Base-by-base conservation (phyloP, 2,329 filamentous ascomycete genomes). In the Hypocreales sp. region DNA sequence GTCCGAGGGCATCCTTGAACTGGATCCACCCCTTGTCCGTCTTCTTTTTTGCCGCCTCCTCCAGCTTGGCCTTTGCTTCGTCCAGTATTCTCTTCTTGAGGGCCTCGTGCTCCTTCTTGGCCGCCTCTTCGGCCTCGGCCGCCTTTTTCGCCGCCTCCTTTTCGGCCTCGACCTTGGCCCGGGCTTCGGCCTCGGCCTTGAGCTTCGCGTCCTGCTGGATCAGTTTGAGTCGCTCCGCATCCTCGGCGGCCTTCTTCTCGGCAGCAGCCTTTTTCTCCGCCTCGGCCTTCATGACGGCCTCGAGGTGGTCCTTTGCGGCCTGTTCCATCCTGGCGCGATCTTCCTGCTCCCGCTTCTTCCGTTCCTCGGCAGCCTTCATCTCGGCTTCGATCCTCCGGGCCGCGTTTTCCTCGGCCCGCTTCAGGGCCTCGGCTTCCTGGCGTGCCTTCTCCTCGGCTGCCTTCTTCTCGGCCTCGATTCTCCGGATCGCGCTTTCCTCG, bases 1-100 rank as follows among this genome's bases (percentile, higher is more conserved):
- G 69, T 18, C 82, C 81, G 11, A 94, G 73, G 1, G 84, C 84
- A 47, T 94, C 86, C 53, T 92, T 92, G 58, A 92, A 92, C 39
- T 76, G 77, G 48, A 93, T 81, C 3, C 80, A 81, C 23, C 73
- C 62, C 49, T 82, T 79, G 22, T 75, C 67, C 34, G 65, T 65
- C 37, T 51, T 56, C 35, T 62, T 59, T 41, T 61, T 60, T 12
- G 56, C 53, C 28, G 62, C 61, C 20, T 60, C 58, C 20, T 63
- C 40, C 13, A 61, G 38, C 36, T 55, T 59, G 25, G 61, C 60
- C 36, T 59, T 64, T n/a, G 64, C 57, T 5, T 63, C 61, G 27
- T 70, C 65, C 28, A 72, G 60, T 1, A 64, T 63, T 38, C 67
- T 62, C 40, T 67, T 67, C 40, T 63, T 64, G 3, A 58, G 55